Conservation (phyloP, 306 rosid species). For the Malus sylvestris region DNA sequence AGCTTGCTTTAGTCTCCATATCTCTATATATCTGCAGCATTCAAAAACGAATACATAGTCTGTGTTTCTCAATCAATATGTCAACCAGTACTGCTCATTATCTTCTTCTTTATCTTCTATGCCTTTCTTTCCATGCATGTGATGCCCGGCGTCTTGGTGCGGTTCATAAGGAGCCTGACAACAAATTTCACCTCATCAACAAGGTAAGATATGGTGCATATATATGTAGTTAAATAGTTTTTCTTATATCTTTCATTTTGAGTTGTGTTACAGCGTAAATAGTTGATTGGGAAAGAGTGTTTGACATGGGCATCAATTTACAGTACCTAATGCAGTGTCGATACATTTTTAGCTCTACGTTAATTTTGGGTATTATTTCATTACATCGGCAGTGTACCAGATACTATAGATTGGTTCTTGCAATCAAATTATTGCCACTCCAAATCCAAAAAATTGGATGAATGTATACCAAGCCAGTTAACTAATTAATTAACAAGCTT, state of each 20-base stretch:
- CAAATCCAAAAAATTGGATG: background rate
- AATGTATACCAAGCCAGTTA: background rate
- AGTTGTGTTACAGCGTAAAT: background rate
- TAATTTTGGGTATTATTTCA: background rate
- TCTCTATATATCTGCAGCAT: background rate
- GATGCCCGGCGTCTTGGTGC: slow-evolving; percentile 30
- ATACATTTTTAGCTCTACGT: background rate
- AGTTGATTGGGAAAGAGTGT: background rate
- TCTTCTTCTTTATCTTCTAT: slow-evolving; percentile 40
- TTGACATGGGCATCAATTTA: background rate
- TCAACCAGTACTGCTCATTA: slow-evolving; percentile 23
- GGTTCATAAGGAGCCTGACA: slow-evolving; percentile 5
- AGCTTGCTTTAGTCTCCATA: background rate
- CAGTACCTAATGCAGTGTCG: background rate
- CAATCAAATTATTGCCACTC: background rate
- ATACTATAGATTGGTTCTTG: background rate
- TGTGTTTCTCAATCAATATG: slow-evolving; percentile 23
- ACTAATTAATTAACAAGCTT: background rate
- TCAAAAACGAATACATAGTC: background rate
- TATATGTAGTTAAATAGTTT: background rate
- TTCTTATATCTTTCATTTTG: background rate
- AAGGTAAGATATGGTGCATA: slow-evolving; percentile 21
- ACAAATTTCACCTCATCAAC: slow-evolving; percentile 17
- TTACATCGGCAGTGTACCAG: background rate
- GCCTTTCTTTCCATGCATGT: slow-evolving; percentile 62